Evolutionary conservation across 495 filamentous ascomycete species (phyloP).

Genomic region (Pyrenopolyporus hunteri): DNA sequence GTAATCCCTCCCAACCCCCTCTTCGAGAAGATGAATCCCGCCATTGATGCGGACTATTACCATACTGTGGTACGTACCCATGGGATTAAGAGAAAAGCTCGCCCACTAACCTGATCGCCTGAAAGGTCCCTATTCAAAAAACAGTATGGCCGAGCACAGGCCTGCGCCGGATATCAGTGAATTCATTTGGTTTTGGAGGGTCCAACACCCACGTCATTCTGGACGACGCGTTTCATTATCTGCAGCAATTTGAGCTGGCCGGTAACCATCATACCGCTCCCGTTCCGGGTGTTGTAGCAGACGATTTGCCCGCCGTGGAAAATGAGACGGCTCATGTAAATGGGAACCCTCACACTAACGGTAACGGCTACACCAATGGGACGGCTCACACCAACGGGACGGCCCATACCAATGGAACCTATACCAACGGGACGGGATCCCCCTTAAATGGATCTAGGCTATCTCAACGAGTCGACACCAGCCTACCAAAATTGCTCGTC

Average conservation of each 20-base stretch:
- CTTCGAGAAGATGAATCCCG: conserved; percentile 56
- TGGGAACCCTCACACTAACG: not conserved
- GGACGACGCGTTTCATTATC: conserved; percentile 45
- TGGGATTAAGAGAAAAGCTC: not conserved
- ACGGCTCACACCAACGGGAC: not conserved
- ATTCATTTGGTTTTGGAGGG: conserved; percentile 65
- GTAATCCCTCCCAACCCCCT: conserved; percentile 49
- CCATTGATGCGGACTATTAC: conserved; percentile 38
- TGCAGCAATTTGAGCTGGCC: not conserved
- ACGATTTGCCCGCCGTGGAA: not conserved
- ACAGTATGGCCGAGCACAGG: conserved; percentile 37
- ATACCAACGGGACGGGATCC: not conserved
- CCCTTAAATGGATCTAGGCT: not conserved
- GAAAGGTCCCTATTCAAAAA: conserved; percentile 35
- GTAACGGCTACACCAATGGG: not conserved
- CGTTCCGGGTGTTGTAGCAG: not conserved
- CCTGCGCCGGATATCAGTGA: conserved; percentile 54
- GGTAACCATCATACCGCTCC: conserved; percentile 1
- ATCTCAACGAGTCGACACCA: not conserved
- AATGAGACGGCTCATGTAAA: not conserved
- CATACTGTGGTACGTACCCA: conserved; percentile 19
- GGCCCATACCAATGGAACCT: not conserved
- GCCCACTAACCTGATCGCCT: not conserved
- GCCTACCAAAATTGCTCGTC: conserved; percentile 5
- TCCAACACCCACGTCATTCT: conserved; percentile 63